phyloP scores from a whole-genome alignment of 257 asterid genomes.

The Fraxinus cuspidata region DNA sequence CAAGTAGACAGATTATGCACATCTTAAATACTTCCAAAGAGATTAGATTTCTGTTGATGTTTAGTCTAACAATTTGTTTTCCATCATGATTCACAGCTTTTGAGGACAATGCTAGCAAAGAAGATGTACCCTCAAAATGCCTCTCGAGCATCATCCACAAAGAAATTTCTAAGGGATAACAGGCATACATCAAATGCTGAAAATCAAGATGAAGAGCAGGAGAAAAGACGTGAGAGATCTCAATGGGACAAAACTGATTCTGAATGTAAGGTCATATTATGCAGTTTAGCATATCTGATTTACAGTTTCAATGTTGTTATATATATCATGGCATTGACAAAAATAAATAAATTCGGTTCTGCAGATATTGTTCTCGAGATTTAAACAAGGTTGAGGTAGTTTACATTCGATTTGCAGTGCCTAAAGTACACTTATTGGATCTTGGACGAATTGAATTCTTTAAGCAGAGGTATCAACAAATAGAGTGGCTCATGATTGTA shows the following conservation, averaged over 20 bases:
- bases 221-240: conserved; percentile 39
- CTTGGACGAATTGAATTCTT: conserved; percentile 17
- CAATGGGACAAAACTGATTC: conserved; percentile 91
- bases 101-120: conserved; percentile 79
- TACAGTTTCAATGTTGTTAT: not conserved
- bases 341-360: not conserved
- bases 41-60: not conserved
- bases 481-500: conserved; percentile 25
- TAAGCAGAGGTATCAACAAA: conserved; percentile 26
- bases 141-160: conserved; percentile 46
- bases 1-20: not conserved
- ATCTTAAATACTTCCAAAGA: too few species aligned
- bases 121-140: conserved; percentile 55
- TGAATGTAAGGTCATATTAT: conserved; percentile 57
- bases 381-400: conserved; percentile 33
- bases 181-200: conserved; percentile 29
- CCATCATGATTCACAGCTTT: conserved; percentile 47
- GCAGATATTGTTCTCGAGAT: conserved; percentile 92
- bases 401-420: conserved; percentile 8
- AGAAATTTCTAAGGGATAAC: conserved; percentile 53
- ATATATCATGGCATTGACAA: not conserved
- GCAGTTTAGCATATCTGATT: not conserved
- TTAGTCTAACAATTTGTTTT: not conserved
- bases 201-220: conserved; percentile 39
- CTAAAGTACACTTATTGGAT: not conserved